Evolutionary conservation across 306 rosid species (phyloP).

Genomic region (Rosa persica): DNA sequence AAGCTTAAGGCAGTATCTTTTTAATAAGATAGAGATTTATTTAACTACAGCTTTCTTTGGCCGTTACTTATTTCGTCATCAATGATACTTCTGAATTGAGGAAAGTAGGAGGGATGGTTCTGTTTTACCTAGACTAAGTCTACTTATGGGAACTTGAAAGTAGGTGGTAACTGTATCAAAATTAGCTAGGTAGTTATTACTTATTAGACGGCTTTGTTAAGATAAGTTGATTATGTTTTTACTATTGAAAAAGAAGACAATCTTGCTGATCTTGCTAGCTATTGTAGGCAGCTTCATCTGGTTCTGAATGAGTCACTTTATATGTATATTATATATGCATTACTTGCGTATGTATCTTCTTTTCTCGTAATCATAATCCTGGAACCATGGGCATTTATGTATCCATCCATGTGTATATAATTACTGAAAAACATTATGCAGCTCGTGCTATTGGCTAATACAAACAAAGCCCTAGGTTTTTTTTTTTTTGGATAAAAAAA

Average conservation of each 20-base stretch:
- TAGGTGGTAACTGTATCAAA: not conserved
- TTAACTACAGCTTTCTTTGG: not conserved
- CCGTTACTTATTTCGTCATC: not conserved
- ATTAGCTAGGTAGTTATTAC: not conserved
- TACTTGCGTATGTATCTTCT: not conserved
- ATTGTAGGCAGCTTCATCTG: not conserved
- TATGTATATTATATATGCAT: not conserved
- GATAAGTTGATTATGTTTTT: constrained; percentile 1
- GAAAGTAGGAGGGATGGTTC: not conserved
- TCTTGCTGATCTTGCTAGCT: not conserved
- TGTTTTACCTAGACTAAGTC: not conserved
- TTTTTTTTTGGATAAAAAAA: too few relatives aligned
- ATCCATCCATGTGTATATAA: not conserved
- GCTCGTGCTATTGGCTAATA: not conserved
- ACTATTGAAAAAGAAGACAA: constrained; percentile 4
- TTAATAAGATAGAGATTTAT: not conserved
- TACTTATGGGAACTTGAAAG: not conserved
- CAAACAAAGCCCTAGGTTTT: not conserved
- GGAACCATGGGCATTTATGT: not conserved
- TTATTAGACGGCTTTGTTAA: not conserved
- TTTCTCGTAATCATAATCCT: not conserved
- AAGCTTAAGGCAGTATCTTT: not conserved
- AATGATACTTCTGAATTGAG: not conserved
- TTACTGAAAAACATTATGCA: not conserved
- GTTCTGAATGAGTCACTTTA: not conserved